phyloP scores from a whole-genome alignment of 2,329 filamentous ascomycete species.

The Pseudogymnoascus sp. region DNA sequence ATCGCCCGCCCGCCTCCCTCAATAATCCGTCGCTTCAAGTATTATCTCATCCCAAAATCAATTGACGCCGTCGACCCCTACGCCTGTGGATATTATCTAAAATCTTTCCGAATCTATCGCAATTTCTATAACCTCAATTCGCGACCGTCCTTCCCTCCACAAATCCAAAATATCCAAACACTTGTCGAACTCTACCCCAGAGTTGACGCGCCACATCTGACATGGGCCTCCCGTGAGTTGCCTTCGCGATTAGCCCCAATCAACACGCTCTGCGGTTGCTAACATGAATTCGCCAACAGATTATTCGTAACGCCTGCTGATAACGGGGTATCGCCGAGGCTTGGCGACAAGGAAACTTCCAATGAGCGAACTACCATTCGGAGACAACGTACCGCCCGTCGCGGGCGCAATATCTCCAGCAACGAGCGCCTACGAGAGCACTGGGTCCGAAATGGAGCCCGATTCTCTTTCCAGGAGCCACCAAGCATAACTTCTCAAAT shows the following conservation, averaged over 20 bases:
- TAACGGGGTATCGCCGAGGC: constrained; percentile 21
- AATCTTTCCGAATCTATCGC: background rate
- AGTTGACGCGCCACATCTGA: constrained; percentile 5
- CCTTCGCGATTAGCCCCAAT: constrained; percentile 6
- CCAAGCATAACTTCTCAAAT: background rate
- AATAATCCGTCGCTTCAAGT: background rate
- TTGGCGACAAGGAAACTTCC: constrained; percentile 22
- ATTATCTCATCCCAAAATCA: background rate
- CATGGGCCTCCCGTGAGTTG: constrained; percentile 1
- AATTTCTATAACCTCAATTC: background rate
- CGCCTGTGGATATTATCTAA: background rate
- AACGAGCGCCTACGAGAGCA: constrained; percentile 4
- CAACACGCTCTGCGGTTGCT: background rate
- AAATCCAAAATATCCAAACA: background rate
- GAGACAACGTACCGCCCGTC: constrained; percentile 12
- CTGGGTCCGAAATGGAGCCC: background rate
- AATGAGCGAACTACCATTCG: constrained; percentile 25
- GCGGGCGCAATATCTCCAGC: background rate
- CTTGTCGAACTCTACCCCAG: background rate
- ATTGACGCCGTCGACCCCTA: background rate
- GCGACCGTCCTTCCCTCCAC: background rate
- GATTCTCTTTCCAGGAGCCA: background rate
- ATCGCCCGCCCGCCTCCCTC: background rate
- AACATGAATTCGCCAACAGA: constrained; percentile 15
- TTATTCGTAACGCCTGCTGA: constrained; percentile 25